Conservation (phyloP, 208 protist species). For the Acanthamoeba divionensis region DNA sequence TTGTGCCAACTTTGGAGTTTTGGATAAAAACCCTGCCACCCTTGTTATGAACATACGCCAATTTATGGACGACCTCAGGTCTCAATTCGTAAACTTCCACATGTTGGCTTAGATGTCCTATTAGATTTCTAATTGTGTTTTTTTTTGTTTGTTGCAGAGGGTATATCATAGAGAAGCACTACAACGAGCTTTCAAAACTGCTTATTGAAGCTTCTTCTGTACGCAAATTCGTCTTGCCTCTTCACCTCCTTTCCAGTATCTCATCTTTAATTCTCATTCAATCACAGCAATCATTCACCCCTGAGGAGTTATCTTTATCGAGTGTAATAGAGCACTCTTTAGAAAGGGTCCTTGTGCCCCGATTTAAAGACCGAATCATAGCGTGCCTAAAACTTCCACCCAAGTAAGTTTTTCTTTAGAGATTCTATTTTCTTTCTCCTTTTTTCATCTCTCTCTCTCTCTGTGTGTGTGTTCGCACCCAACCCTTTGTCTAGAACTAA, state of each 20-base stretch:
- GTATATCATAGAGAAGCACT: neutral
- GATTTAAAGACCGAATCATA: neutral
- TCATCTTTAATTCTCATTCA: neutral
- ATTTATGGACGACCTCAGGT: slow-evolving; percentile 8
- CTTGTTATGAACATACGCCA: slow-evolving; percentile 35
- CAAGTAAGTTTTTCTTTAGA: neutral
- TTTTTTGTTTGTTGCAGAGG: too few relatives aligned
- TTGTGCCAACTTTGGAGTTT: neutral
- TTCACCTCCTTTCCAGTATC: neutral
- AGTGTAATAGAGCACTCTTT: neutral
- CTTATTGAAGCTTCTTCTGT: neutral
- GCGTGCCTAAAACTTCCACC: slow-evolving; percentile 7
- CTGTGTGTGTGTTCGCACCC: neutral
- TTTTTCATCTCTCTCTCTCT: neutral
- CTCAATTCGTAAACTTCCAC: too few relatives aligned
- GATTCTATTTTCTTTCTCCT: neutral
- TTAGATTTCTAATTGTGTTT: too few relatives aligned
- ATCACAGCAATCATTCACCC: neutral
- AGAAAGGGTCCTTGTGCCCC: neutral
- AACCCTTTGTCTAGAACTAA: neutral
- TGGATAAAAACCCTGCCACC: neutral
- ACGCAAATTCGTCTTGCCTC: neutral
- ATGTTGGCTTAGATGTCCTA: too few relatives aligned
- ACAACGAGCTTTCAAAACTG: neutral
- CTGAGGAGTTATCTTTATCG: neutral